phyloP scores from a whole-genome alignment of 371 early-diverging fungal species.

The Fennellomyces sp. region DNA sequence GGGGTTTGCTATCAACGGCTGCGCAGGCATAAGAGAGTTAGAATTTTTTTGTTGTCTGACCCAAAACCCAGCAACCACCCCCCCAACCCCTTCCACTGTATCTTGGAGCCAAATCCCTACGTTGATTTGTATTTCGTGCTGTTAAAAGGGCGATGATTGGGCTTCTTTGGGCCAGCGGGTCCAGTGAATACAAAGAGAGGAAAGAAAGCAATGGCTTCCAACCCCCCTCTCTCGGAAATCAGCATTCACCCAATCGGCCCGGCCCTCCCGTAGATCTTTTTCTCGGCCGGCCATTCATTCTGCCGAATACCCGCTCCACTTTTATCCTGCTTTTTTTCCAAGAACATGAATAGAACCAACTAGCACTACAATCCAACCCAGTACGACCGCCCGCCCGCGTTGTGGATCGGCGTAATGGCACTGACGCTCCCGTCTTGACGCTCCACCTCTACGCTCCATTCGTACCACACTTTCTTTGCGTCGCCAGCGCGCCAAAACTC shows the following conservation, averaged over 20 bases:
- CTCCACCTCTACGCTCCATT: constrained; percentile 73
- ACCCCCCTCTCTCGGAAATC: background rate
- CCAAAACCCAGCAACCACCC: too few relatives aligned
- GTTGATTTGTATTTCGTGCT: too few relatives aligned
- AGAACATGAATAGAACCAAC: background rate
- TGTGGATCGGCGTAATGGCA: constrained; percentile 49
- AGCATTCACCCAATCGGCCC: background rate
- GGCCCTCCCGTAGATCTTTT: background rate
- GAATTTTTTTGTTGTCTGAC: background rate
- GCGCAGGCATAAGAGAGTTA: background rate
- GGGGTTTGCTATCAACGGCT: background rate
- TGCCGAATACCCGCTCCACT: background rate
- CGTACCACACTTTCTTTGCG: constrained; percentile 90
- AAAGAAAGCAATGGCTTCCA: too few relatives aligned
- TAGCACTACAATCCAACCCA: constrained; percentile 60
- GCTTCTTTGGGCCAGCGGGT: too few relatives aligned
- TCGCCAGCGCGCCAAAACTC: constrained; percentile 86
- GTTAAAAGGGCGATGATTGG: too few relatives aligned
- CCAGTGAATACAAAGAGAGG: too few relatives aligned
- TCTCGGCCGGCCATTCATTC: background rate
- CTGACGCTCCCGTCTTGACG: constrained; percentile 26
- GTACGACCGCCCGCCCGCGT: constrained; percentile 57
- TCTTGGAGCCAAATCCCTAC: too few relatives aligned
- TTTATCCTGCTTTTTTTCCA: background rate
- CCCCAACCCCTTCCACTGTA: too few relatives aligned